These are phyloP conservation scores for Miscanthus lutarioriparius DNA, from an alignment of 176 grass and related monocot genomes.

Conservation along the genomic window DNA sequence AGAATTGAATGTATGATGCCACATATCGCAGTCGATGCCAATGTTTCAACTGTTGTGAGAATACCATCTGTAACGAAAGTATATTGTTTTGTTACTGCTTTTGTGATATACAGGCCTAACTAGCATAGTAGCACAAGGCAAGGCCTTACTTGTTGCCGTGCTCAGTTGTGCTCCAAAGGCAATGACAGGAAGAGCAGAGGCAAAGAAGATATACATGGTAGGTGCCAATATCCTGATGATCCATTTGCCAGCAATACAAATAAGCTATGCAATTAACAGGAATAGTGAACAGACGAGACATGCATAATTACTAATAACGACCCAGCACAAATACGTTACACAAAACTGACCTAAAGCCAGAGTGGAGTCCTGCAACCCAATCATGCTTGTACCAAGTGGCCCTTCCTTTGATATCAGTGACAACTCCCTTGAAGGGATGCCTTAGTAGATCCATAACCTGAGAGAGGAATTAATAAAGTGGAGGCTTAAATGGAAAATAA, in stretches of 20 bases:
- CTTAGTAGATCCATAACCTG: slow-evolving; percentile 56
- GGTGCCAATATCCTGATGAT: slow-evolving; percentile 80
- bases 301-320: not conserved
- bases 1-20: slow-evolving; percentile 85
- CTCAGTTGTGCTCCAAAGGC: slow-evolving; percentile 86
- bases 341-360: slow-evolving; percentile 62
- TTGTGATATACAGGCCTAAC: not conserved
- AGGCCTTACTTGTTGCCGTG: slow-evolving; percentile 54
- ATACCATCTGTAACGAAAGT: slow-evolving; percentile 54
- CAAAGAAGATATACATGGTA: slow-evolving; percentile 91
- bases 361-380: slow-evolving; percentile 53
- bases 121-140: not conserved
- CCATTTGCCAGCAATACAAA: slow-evolving; percentile 34
- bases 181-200: slow-evolving; percentile 90
- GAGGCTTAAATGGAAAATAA: not conserved
- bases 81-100: not conserved
- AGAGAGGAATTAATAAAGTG: not conserved
- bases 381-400: slow-evolving; percentile 73
- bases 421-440: slow-evolving; percentile 61
- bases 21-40: slow-evolving; percentile 89
- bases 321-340: not conserved
- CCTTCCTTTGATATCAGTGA: slow-evolving; percentile 64
- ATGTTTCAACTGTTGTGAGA: slow-evolving; percentile 77
- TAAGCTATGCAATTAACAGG: not conserved
- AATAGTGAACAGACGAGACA: not conserved